Evolutionary conservation across 352 stramenopile genomes (phyloP), one percentile per base, ranked within the genome.

Genomic region (Aphanomyces astaci): DNA sequence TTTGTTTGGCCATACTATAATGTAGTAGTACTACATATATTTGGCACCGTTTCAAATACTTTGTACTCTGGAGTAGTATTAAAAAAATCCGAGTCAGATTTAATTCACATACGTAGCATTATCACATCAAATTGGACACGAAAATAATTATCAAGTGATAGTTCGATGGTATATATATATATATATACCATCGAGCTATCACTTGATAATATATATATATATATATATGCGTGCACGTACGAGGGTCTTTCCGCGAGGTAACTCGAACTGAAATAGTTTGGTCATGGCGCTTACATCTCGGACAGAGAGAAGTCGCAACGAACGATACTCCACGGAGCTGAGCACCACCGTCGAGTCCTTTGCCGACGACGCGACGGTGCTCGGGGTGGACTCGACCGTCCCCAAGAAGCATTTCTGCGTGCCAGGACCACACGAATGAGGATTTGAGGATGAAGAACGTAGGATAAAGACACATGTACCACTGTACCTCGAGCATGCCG

Each of bases 401-500:
- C 84, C 86, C 19, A 94, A 78, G 51, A 82, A 84, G 74, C 86
- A 94, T 77, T 92, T 92, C 79, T 87, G 59, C n/a, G 9, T 9
- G 25, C 33, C 5, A 51, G 36, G 36, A 19, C 65, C 25, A 72
- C 36, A 33, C 25, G 13, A 11, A 30, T 66, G n/a, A 15, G 27
- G n/a, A n/a, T n/a, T n/a, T 51, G 13, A 27, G 19, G 46, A 60
- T 2, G 3, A 1, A 11, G 32, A 19, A n/a, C 30, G 24, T 5
- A 31, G 11, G 22, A 2, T 4, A 17, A 28, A 52, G 39, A 15
- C 36, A n/a, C 51, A 1, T 39, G 51, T 22, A n/a, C 4, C 5
- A 2, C 55, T 63, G 11, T 54, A 81, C 80, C 65, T 93, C 81
- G n/a, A 97, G 73, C 86, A 96, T 96, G 57, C 77, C 75, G 72